Evolutionary conservation across 345 rosid species (phyloP).

Genomic region (Arabis alpina): DNA sequence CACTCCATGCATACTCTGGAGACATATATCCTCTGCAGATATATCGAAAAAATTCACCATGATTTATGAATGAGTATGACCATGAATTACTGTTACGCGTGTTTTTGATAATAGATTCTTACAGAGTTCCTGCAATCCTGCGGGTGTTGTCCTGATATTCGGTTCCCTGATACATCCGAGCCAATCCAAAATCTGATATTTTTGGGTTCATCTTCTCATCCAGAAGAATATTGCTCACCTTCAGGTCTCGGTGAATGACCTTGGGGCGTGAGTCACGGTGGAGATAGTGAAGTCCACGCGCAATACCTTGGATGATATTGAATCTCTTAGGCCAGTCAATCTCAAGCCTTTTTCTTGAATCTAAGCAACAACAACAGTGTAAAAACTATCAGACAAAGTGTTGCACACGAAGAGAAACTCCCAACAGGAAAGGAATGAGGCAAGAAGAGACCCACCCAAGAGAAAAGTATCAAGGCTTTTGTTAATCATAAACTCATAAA

Average conservation of each 20-base stretch:
- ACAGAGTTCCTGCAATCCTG: conserved; percentile 38
- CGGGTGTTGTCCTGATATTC: conserved; percentile 25
- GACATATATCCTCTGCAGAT: conserved; percentile 46
- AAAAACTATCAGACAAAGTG: not conserved
- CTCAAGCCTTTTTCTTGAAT: conserved; percentile 30
- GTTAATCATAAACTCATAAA: conserved; percentile 63
- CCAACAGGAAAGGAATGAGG: not conserved
- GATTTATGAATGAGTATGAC: not conserved
- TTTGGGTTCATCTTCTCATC: conserved; percentile 36
- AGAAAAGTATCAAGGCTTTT: conserved; percentile 58
- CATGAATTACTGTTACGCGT: not conserved
- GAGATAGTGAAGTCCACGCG: conserved; percentile 37
- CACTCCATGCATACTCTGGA: conserved; percentile 55
- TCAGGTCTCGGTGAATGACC: conserved; percentile 32
- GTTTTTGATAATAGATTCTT: not conserved
- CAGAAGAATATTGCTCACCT: conserved; percentile 35
- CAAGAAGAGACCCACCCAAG: conserved; percentile 45
- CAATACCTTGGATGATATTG: conserved; percentile 26
- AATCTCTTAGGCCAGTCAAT: conserved; percentile 35
- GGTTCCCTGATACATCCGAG: conserved; percentile 34
- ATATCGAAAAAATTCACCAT: not conserved
- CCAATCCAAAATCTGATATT: conserved; percentile 44
- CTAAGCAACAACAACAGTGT: not conserved
- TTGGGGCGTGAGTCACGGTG: conserved; percentile 36
- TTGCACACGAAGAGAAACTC: not conserved